These are phyloP conservation scores for Spathaspora sp. DNA, from an alignment of 805 yeast genomes.

Conservation along the genomic window DNA sequence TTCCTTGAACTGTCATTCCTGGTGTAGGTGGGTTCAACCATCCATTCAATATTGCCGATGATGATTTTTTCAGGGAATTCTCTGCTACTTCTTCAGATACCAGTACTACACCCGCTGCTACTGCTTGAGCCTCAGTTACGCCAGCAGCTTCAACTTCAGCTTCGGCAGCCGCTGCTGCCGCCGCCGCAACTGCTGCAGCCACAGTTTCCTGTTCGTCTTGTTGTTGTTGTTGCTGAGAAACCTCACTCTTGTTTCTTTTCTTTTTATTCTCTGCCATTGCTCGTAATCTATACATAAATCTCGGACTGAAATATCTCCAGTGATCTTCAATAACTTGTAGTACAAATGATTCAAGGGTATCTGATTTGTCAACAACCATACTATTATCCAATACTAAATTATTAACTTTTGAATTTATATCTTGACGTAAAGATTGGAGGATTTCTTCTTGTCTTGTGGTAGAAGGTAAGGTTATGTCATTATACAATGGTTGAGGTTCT, in stretches of 20 bases:
- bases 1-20: background rate
- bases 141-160: background rate
- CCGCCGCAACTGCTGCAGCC: background rate
- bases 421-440: background rate
- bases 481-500: background rate
- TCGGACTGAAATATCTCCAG: slow-evolving; percentile 5
- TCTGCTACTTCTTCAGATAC: slow-evolving; percentile 1
- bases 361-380: slow-evolving; percentile 5
- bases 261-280: background rate
- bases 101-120: slow-evolving; percentile 1
- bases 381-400: slow-evolving; percentile 6
- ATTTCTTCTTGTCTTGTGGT: background rate
- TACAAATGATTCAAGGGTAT: slow-evolving; percentile 11
- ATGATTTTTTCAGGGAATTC: slow-evolving; percentile 6
- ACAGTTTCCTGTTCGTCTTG: background rate
- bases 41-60: slow-evolving; percentile 3
- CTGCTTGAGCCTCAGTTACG: slow-evolving; percentile 1
- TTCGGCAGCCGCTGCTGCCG: slow-evolving; percentile 1
- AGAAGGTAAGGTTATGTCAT: background rate
- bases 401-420: slow-evolving; percentile 1
- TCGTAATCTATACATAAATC: slow-evolving; percentile 5
- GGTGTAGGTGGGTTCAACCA: slow-evolving; percentile 8
- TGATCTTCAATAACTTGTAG: slow-evolving; percentile 12
- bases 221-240: background rate
- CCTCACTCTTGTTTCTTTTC: background rate